Conservation (phyloP, 331 rosid species). For the Quercus lobata region DNA sequence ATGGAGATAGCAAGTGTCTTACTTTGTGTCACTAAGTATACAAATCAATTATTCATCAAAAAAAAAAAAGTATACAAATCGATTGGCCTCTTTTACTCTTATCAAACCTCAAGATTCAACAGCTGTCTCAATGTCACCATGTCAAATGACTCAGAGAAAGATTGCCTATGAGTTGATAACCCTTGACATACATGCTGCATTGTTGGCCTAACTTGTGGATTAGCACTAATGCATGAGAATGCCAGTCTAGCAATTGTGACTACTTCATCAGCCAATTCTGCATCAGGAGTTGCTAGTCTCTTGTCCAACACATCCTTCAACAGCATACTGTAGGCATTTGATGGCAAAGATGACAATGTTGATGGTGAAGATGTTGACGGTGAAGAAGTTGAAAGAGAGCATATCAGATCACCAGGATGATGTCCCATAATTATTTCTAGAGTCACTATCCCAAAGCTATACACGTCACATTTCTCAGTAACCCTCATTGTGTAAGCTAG, state of each 20-base stretch:
- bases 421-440: slow-evolving; percentile 2
- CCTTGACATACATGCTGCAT: slow-evolving; percentile 7
- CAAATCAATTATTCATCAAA: background rate
- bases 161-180: slow-evolving; percentile 5
- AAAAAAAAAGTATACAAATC: background rate
- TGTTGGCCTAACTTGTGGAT: slow-evolving; percentile 8
- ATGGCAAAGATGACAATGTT: background rate
- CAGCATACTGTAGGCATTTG: background rate
- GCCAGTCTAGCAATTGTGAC: background rate
- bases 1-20: no score
- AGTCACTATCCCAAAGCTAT: slow-evolving; percentile 3
- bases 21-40: no score
- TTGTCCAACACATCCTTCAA: slow-evolving; percentile 11
- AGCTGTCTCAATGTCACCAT: background rate
- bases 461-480: slow-evolving; percentile 10
- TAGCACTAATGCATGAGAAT: slow-evolving; percentile 1
- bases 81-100: background rate
- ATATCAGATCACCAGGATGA: slow-evolving; percentile 5
- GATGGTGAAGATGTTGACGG: background rate
- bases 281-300: background rate
- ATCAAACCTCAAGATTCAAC: background rate
- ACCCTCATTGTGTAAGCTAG: slow-evolving; percentile 9
- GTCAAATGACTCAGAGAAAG: background rate
- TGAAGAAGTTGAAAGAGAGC: background rate
- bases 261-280: background rate